Evolutionary conservation across 2,329 filamentous ascomycete genomes (phyloP).

Genomic region (Cercospora sojina): DNA sequence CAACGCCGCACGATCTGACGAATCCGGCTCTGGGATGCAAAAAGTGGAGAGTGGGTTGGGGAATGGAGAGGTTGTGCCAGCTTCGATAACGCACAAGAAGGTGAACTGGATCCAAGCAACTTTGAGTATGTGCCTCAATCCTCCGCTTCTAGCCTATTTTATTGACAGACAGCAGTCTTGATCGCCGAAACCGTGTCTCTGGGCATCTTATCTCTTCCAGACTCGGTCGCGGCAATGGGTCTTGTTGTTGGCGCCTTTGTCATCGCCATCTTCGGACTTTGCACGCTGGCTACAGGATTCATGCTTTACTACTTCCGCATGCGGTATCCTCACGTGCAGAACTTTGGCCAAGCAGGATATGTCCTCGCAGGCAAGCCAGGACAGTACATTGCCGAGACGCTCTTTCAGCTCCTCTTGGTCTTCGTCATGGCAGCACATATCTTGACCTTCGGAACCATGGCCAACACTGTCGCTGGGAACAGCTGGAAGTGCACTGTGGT

Average conservation of each 20-base stretch:
- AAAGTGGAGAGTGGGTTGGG: slow-evolving; percentile 5
- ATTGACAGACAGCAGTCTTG: slow-evolving; percentile 38
- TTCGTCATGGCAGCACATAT: slow-evolving; percentile 66
- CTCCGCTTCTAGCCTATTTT: not conserved
- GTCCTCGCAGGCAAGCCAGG: slow-evolving; percentile 61
- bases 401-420: slow-evolving; percentile 14
- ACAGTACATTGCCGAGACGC: slow-evolving; percentile 58
- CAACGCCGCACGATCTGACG: slow-evolving; percentile 4
- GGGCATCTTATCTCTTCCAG: slow-evolving; percentile 57
- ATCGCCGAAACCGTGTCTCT: slow-evolving; percentile 60
- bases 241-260: slow-evolving; percentile 50
- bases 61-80: slow-evolving; percentile 7
- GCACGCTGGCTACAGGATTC: slow-evolving; percentile 61
- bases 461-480: slow-evolving; percentile 62
- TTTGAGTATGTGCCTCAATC: slow-evolving; percentile 3
- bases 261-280: slow-evolving; percentile 53
- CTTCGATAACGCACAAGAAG: slow-evolving; percentile 9
- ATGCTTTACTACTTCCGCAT: slow-evolving; percentile 60
- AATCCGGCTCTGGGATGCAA: slow-evolving; percentile 3
- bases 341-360: slow-evolving; percentile 66
- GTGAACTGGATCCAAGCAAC: slow-evolving; percentile 12
- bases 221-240: slow-evolving; percentile 53
- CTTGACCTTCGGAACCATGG: slow-evolving; percentile 67
- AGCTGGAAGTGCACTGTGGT: slow-evolving; percentile 59
- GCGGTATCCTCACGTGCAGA: slow-evolving; percentile 58